These are phyloP conservation scores for Fusarium longipes DNA, from an alignment of 2,329 filamentous ascomycete genomes.

Conservation along the genomic window DNA sequence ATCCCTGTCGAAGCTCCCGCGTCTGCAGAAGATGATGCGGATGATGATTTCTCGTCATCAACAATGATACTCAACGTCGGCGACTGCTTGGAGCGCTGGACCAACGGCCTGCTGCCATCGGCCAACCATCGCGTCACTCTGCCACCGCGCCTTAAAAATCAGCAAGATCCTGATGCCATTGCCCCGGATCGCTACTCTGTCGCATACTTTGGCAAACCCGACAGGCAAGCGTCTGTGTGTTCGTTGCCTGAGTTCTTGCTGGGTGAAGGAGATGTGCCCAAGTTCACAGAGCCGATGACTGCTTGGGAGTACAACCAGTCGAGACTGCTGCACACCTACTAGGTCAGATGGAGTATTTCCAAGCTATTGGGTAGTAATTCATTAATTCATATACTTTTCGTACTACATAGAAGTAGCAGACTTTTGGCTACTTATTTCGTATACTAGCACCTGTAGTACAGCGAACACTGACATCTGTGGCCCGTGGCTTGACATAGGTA, in stretches of 20 bases:
- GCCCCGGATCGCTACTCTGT: constrained; percentile 8
- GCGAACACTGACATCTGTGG: constrained; percentile 11
- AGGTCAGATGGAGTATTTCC: constrained; percentile 1
- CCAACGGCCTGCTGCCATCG: constrained; percentile 9
- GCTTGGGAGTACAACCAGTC: constrained; percentile 13
- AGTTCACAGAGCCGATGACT: constrained; percentile 14
- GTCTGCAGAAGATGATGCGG: constrained; percentile 3
- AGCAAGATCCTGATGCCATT: constrained; percentile 8
- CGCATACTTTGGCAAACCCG: constrained; percentile 11
- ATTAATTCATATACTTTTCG: constrained; percentile 6
- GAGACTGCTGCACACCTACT: constrained; percentile 6
- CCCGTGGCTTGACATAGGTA: constrained; percentile 11
- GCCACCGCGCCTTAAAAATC: constrained; percentile 2
- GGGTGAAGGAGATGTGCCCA: constrained; percentile 10
- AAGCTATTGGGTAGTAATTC: constrained; percentile 6
- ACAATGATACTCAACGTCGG: constrained; percentile 13
- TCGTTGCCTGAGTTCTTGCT: constrained; percentile 12
- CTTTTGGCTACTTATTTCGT: constrained; percentile 8
- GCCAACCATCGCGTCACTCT: constrained; percentile 12
- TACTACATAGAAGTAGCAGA: constrained; percentile 9
- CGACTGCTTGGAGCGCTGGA: constrained; percentile 9
- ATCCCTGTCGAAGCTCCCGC: constrained; percentile 6
- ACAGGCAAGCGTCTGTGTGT: constrained; percentile 11
- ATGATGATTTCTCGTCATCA: constrained; percentile 9
- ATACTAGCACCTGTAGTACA: constrained; percentile 1